phyloP scores from a whole-genome alignment of 306 rosid species.

The Canavalia gladiata region DNA sequence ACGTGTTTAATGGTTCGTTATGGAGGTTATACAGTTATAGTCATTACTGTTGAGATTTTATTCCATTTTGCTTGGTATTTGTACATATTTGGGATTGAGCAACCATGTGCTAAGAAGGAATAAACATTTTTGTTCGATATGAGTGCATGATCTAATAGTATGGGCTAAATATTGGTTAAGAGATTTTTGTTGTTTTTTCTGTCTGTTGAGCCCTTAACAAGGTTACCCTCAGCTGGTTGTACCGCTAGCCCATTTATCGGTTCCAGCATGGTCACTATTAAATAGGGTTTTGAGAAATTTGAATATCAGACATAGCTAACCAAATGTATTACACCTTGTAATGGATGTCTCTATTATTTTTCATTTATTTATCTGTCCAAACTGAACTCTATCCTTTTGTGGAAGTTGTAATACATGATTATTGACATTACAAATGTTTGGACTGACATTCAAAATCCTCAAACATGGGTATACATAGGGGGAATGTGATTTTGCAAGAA shows the following conservation, averaged over 20 bases:
- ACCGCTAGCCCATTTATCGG: background rate
- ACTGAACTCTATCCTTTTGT: constrained; percentile 9
- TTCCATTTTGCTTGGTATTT: constrained; percentile 20
- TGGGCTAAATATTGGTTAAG: background rate
- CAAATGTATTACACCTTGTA: background rate
- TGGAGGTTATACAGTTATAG: background rate
- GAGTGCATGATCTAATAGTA: constrained; percentile 14
- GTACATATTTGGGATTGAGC: background rate
- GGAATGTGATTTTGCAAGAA: background rate
- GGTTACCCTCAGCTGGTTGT: background rate
- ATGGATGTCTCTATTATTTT: background rate
- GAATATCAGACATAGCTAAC: constrained; percentile 13
- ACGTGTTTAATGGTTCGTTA: constrained; percentile 76
- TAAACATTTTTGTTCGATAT: constrained; percentile 23
- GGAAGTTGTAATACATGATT: background rate
- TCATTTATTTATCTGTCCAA: background rate
- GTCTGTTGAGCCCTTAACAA: constrained; percentile 11
- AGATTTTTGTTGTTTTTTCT: background rate
- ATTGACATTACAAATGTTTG: background rate
- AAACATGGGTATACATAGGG: background rate
- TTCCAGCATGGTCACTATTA: background rate
- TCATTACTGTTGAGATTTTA: constrained; percentile 14
- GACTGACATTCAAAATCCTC: background rate
- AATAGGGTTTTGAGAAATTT: background rate
- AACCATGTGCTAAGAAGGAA: constrained; percentile 17